Percentiles rank a stretch among this genome's conserved stretches.
Conservation (phyloP, 768 basidiomycete genomes). For the Galerina sulciceps region DNA sequence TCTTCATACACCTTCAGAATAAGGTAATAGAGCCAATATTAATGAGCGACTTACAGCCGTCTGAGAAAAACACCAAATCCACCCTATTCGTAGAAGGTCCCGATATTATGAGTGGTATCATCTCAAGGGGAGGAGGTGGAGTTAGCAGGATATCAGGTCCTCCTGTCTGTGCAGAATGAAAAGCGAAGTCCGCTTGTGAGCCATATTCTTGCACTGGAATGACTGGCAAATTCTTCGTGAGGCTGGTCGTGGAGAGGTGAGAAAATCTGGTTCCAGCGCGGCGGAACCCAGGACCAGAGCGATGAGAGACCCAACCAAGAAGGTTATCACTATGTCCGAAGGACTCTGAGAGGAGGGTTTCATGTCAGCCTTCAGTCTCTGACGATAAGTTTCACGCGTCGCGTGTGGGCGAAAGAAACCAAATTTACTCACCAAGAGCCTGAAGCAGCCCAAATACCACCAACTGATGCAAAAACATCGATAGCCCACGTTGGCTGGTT, state of each 20-base stretch:
- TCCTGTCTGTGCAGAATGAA: not conserved
- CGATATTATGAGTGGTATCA: slow-evolving; percentile 61
- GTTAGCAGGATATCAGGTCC: not conserved
- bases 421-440: no score
- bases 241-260: not conserved
- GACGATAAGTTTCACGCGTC: no score
- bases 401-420: no score
- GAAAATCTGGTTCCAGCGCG: not conserved
- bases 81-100: slow-evolving; percentile 70
- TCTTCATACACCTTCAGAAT: not conserved
- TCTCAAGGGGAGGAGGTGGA: slow-evolving; percentile 49
- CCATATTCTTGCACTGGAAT: not conserved
- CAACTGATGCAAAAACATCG: no score
- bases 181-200: not conserved
- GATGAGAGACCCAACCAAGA: not conserved
- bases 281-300: not conserved
- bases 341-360: no score
- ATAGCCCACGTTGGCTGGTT: no score
- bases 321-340: not conserved
- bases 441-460: no score
- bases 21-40: not conserved
- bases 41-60: slow-evolving; percentile 64
- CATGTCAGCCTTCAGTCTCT: no score
- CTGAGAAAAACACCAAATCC: slow-evolving; percentile 77
- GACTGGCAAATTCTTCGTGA: not conserved